A percentile compares a stretch with the other conserved stretches of the same genome.
These are phyloP conservation scores for Iodosphaeria phyllophila DNA, from an alignment of 2,329 filamentous ascomycete genomes.

Conservation along the genomic window DNA sequence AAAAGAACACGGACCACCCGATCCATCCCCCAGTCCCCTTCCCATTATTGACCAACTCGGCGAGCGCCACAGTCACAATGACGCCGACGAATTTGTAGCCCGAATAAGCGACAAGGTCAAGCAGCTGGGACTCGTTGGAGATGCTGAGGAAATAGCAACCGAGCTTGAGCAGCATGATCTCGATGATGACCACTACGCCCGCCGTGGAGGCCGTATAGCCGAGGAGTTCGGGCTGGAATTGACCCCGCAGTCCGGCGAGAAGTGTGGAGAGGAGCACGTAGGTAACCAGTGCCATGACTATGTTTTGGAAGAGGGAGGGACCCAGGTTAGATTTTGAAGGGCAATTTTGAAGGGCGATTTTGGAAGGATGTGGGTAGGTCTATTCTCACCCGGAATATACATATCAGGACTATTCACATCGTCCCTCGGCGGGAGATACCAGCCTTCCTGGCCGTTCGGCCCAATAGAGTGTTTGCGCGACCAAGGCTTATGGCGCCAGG, in stretches of 20 bases:
- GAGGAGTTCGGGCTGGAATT: slow-evolving; percentile 86
- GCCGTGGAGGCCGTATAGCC: slow-evolving; percentile 77
- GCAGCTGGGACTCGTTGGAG: slow-evolving; percentile 79
- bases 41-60: slow-evolving; percentile 60
- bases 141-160: slow-evolving; percentile 90
- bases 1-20: slow-evolving; percentile 75
- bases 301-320: slow-evolving; percentile 4
- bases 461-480: slow-evolving; percentile 69
- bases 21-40: slow-evolving; percentile 74
- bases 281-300: slow-evolving; percentile 86
- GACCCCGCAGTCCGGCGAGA: slow-evolving; percentile 71
- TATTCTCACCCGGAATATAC: slow-evolving; percentile 74
- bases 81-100: slow-evolving; percentile 98
- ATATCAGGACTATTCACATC: slow-evolving; percentile 97
- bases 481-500: slow-evolving; percentile 96
- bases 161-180: slow-evolving; percentile 79
- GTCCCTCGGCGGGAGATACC: slow-evolving; percentile 81
- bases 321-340: no score
- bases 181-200: slow-evolving; percentile 64
- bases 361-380: no score
- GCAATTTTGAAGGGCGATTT: slow-evolving; percentile 7
- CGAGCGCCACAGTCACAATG: slow-evolving; percentile 68
- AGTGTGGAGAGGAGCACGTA: slow-evolving; percentile 91
- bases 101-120: slow-evolving; percentile 88
- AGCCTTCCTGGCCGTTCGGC: slow-evolving; percentile 49